A percentile compares a stretch with the other conserved stretches of the same genome.
Evolutionary conservation across 2,329 filamentous ascomycete genomes (phyloP).

Genomic region (Penicillium sp.): DNA sequence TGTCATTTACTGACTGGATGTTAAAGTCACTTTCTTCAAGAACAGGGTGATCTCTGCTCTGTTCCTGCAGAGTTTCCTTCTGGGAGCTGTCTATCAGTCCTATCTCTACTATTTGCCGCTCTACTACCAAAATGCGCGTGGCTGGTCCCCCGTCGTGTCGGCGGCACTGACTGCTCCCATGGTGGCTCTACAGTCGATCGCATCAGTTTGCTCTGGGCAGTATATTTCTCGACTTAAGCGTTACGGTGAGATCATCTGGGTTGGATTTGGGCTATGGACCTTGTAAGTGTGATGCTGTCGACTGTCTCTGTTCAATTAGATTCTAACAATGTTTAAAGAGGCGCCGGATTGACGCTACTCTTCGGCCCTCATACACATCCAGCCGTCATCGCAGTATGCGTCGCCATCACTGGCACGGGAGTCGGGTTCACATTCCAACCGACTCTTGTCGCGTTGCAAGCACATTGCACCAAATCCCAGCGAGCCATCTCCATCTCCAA

Average conservation of each 20-base stretch:
- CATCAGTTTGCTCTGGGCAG: conserved; percentile 47
- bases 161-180: conserved; percentile 52
- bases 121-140: conserved; percentile 57
- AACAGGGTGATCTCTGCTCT: conserved; percentile 53
- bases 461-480: conserved; percentile 53
- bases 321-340: conserved; percentile 27
- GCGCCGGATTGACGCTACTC: conserved; percentile 50
- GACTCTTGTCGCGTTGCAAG: conserved; percentile 55
- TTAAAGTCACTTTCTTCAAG: conserved; percentile 48
- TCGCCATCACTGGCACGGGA: conserved; percentile 51
- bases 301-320: not conserved
- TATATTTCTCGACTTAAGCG: conserved; percentile 56
- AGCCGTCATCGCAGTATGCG: conserved; percentile 49
- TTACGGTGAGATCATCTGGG: conserved; percentile 58
- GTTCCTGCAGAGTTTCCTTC: conserved; percentile 56
- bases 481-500: conserved; percentile 60
- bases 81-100: conserved; percentile 57
- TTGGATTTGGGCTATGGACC: conserved; percentile 46
- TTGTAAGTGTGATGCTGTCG: conserved; percentile 28
- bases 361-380: conserved; percentile 46
- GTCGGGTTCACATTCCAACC: conserved; percentile 53
- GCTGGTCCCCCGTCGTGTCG: conserved; percentile 45
- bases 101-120: conserved; percentile 59
- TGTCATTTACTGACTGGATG: conserved; percentile 5
- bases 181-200: conserved; percentile 44